These are phyloP conservation scores for Oropetium thomaeum DNA, from an alignment of 176 grass and related monocot species.

Conservation along the genomic window DNA sequence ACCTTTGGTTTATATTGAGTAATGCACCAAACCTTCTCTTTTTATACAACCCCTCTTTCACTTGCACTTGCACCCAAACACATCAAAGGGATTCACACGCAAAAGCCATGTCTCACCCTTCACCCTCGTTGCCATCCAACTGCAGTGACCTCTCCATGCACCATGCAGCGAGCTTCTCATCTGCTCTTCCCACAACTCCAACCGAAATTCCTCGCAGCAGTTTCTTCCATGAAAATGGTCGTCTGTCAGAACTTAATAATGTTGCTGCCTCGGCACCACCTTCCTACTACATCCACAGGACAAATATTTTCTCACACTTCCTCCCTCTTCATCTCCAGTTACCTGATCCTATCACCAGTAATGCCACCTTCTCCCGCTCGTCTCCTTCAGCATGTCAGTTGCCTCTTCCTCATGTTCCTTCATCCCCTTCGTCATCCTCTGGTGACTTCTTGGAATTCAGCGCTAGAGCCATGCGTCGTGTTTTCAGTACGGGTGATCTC, in stretches of 20 bases:
- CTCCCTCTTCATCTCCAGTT: conserved; percentile 25
- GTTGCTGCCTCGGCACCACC: conserved; percentile 17
- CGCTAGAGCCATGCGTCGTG: conserved; percentile 44
- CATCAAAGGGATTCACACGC: conserved; percentile 30
- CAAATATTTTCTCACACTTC: conserved; percentile 32
- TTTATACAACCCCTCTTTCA: conserved; percentile 45
- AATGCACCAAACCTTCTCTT: conserved; percentile 23
- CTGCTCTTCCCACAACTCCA: conserved; percentile 36
- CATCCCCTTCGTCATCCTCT: conserved; percentile 39
- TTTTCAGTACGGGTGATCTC: conserved; percentile 68
- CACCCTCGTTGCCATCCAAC: conserved; percentile 27
- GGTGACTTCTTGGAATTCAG: conserved; percentile 54
- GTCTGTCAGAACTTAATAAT: not conserved
- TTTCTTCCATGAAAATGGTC: conserved; percentile 30
- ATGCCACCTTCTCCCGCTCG: conserved; percentile 30
- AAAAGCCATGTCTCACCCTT: conserved; percentile 60
- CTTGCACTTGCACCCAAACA: conserved; percentile 24
- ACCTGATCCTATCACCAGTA: conserved; percentile 2
- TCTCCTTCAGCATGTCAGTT: conserved; percentile 37
- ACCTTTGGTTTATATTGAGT: conserved; percentile 6
- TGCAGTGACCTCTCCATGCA: conserved; percentile 33
- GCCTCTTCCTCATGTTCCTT: conserved; percentile 34
- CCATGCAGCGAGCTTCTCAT: conserved; percentile 37
- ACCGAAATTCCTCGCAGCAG: conserved; percentile 36
- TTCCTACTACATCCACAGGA: conserved; percentile 38